A percentile compares a stretch with the other conserved stretches of the same genome.
Evolutionary conservation across 345 rosid species (phyloP).

Genomic region (Bruguiera parviflora): DNA sequence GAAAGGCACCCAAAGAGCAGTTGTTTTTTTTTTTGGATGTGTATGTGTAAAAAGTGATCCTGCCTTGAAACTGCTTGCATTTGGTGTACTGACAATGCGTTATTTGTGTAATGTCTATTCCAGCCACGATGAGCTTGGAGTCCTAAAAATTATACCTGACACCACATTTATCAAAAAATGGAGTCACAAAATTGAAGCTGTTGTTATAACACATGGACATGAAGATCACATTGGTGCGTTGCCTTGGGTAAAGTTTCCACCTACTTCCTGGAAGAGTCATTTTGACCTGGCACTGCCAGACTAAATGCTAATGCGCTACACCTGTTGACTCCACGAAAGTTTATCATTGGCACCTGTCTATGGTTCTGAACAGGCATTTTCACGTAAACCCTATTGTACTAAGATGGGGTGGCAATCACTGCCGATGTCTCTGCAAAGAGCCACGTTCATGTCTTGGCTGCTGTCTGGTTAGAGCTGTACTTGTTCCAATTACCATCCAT

Average conservation of each 20-base stretch:
- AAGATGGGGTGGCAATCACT: neutral
- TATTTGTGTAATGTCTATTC: constrained; percentile 20
- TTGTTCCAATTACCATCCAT: neutral
- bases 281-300: neutral
- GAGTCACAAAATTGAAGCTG: constrained; percentile 96
- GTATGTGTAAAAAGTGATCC: neutral
- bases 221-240: constrained; percentile 99
- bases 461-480: neutral
- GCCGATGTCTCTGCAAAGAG: neutral
- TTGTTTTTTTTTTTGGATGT: constrained; percentile 5
- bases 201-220: constrained; percentile 95
- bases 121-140: constrained; percentile 93
- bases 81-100: constrained; percentile 12
- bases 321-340: constrained; percentile 4
- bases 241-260: constrained; percentile 94
- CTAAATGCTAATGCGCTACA: constrained; percentile 8
- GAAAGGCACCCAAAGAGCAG: neutral
- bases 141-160: constrained; percentile 91
- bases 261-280: constrained; percentile 26
- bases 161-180: constrained; percentile 92
- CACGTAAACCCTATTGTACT: neutral
- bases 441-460: neutral
- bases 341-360: neutral
- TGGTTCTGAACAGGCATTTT: constrained; percentile 2
- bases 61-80: constrained; percentile 1